A percentile compares a stretch with the other conserved stretches of the same genome.
Evolutionary conservation across 2,329 filamentous ascomycete genomes (phyloP).

Genomic region (Monilinia fructicola): DNA sequence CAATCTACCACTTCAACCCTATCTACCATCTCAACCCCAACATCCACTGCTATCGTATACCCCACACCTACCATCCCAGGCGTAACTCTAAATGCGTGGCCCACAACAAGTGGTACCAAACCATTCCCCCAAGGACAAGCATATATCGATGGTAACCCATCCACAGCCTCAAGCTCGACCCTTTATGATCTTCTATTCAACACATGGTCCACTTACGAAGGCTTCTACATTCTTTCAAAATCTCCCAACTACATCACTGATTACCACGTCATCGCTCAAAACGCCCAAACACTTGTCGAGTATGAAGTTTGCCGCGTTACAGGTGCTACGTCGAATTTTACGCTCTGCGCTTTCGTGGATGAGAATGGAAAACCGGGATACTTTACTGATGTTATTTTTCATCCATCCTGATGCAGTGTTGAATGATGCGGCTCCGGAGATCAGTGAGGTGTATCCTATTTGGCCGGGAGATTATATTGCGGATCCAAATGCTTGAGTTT

Average conservation of each 20-base stretch:
- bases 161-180: background rate
- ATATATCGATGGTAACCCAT: conserved; percentile 5
- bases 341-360: conserved; percentile 10
- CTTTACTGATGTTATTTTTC: background rate
- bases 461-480: conserved; percentile 6
- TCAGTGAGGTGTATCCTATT: conserved; percentile 12
- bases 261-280: background rate
- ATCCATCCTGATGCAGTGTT: conserved; percentile 1
- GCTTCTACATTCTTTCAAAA: conserved; percentile 5
- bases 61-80: background rate
- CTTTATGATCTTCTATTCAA: background rate
- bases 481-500: background rate
- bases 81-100: background rate
- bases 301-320: conserved; percentile 7
- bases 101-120: background rate
- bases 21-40: background rate
- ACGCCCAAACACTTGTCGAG: background rate
- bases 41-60: background rate
- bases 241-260: background rate
- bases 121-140: background rate
- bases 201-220: background rate
- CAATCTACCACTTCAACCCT: background rate
- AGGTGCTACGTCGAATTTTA: background rate
- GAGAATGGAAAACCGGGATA: background rate
- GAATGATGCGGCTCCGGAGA: background rate